Percentiles rank a stretch among this genome's conserved stretches.
phyloP scores from a whole-genome alignment of 306 rosid species.

The Cucurbita maxima region DNA sequence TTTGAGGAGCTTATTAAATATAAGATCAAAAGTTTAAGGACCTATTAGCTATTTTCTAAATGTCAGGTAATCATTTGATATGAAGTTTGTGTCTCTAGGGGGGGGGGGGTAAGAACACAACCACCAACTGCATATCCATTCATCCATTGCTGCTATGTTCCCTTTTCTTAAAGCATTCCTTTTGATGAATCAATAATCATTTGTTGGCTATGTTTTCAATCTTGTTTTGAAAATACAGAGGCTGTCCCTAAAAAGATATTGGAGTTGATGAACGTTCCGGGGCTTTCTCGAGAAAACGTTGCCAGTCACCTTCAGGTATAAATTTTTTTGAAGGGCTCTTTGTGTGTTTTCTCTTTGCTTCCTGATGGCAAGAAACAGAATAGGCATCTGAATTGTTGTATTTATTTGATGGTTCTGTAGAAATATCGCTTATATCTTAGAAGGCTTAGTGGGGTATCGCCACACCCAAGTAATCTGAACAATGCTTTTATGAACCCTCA shows the following conservation, averaged over 20 bases:
- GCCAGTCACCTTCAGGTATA: conserved; percentile 98
- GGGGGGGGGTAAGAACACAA: background rate
- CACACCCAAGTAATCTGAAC: conserved; percentile 49
- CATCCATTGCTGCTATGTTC: background rate
- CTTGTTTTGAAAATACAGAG: conserved; percentile 33
- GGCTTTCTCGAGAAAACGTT: conserved; percentile 96
- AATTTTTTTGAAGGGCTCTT: too few relatives aligned
- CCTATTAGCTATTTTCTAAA: too few relatives aligned
- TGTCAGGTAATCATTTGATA: too few relatives aligned
- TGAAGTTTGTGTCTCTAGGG: background rate
- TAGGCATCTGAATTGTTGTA: background rate
- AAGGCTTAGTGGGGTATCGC: conserved; percentile 79
- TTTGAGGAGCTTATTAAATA: too few relatives aligned
- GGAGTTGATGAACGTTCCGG: conserved; percentile 97
- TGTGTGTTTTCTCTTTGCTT: background rate
- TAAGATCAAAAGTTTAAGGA: background rate
- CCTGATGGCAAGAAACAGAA: background rate
- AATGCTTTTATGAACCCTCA: conserved; percentile 56
- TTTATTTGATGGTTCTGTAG: conserved; percentile 24
- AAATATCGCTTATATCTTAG: conserved; percentile 90
- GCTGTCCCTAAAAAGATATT: conserved; percentile 96
- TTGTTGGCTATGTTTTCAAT: background rate
- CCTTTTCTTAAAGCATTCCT: background rate
- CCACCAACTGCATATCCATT: background rate
- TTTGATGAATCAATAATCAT: background rate